A percentile compares a stretch with the other conserved stretches of the same genome.
Conservation (phyloP, 176 grass and related monocot genomes). For the Oryza meyeriana region DNA sequence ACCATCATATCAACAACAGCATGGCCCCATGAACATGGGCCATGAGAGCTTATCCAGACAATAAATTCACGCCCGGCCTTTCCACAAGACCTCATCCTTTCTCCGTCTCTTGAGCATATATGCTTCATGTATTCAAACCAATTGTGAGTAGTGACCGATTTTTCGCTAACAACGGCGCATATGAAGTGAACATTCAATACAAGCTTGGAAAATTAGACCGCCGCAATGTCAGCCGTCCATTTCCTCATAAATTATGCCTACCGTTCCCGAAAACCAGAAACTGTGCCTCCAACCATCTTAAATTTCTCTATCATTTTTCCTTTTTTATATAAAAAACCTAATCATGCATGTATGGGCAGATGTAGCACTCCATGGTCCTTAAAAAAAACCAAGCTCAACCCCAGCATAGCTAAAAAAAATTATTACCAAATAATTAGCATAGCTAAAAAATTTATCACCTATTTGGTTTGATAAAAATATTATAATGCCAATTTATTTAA, state of each 20-base stretch:
- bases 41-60: background rate
- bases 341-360: no score
- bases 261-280: background rate
- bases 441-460: no score
- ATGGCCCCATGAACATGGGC: background rate
- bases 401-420: no score
- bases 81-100: no score
- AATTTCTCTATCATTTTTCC: background rate
- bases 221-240: background rate
- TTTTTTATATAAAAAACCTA: no score
- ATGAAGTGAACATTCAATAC: background rate
- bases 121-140: no score
- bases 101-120: no score
- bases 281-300: background rate
- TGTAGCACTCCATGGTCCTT: background rate
- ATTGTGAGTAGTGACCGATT: no score
- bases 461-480: no score
- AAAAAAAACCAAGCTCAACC: no score
- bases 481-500: no score
- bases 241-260: background rate
- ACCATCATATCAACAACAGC: background rate
- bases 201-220: background rate
- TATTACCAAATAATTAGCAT: no score
- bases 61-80: background rate
- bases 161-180: background rate